Conservation (phyloP, 176 grass and related monocot genomes). For the Stipa capillata region DNA sequence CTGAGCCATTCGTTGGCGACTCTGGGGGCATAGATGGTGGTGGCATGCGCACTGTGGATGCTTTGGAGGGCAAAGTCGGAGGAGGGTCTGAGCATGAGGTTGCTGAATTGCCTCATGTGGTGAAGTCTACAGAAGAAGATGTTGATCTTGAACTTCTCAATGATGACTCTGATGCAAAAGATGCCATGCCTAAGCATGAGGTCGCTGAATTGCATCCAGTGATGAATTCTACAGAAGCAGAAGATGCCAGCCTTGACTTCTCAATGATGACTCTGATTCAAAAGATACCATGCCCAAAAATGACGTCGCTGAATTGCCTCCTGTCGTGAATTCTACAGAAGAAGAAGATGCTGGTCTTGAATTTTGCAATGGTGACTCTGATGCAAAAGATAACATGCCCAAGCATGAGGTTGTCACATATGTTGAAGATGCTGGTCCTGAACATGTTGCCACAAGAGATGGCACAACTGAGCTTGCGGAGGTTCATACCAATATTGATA, state of each 20-base stretch:
- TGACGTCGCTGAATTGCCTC: neutral
- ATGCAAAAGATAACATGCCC: neutral
- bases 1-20: neutral
- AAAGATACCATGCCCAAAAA: neutral
- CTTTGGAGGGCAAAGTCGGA: neutral
- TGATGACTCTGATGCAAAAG: no score
- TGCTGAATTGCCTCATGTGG: neutral
- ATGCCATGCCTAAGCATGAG: no score
- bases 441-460: neutral
- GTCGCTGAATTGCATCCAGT: no score
- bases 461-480: neutral
- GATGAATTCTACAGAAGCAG: no score
- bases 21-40: neutral
- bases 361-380: no score
- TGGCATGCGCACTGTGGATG: neutral
- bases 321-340: neutral
- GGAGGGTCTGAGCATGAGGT: neutral
- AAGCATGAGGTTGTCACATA: neutral
- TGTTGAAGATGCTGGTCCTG: neutral
- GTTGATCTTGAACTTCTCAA: neutral
- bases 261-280: neutral
- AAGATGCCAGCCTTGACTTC: no score
- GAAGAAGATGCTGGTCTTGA: no score
- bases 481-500: neutral
- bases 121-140: neutral